phyloP scores from a whole-genome alignment of 2,329 filamentous ascomycete genomes.

The Diaporthe citri region DNA sequence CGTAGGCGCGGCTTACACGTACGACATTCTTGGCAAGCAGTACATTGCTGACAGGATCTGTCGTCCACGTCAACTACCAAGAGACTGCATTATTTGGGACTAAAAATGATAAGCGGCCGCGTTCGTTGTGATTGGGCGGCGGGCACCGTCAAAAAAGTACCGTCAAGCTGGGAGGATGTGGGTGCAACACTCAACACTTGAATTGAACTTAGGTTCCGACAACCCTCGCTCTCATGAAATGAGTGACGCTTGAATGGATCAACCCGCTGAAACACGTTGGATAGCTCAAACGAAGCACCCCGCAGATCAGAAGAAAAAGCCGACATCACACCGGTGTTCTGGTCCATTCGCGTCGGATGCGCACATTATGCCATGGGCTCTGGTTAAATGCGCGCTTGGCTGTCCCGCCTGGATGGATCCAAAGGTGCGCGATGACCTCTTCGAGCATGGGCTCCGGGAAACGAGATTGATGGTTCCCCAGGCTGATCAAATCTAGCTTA shows the following conservation, averaged over 20 bases:
- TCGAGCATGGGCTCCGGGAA: conserved; percentile 1
- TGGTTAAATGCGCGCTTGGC: not conserved
- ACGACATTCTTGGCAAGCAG: not conserved
- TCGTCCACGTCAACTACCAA: not conserved
- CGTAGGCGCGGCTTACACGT: not conserved
- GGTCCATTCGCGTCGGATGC: not conserved
- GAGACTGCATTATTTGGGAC: too few relatives aligned
- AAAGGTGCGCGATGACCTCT: not conserved
- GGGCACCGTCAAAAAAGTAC: too few relatives aligned
- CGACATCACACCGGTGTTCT: not conserved
- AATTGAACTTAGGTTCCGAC: too few relatives aligned
- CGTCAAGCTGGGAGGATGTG: not conserved
- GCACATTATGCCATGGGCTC: conserved; percentile 6
- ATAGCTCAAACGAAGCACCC: not conserved
- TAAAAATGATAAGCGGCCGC: not conserved
- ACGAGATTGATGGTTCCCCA: conserved; percentile 1
- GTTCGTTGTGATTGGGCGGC: not conserved
- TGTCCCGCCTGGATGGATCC: conserved; percentile 13
- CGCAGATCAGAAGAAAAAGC: not conserved
- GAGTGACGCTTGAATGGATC: too few relatives aligned
- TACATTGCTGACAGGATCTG: not conserved
- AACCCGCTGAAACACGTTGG: too few relatives aligned
- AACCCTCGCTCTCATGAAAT: fast-evolving
- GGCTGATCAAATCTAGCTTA: not conserved
- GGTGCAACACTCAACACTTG: not conserved